Conservation (phyloP, 768 basidiomycete species). For the Tricholoma bakamatsutake region DNA sequence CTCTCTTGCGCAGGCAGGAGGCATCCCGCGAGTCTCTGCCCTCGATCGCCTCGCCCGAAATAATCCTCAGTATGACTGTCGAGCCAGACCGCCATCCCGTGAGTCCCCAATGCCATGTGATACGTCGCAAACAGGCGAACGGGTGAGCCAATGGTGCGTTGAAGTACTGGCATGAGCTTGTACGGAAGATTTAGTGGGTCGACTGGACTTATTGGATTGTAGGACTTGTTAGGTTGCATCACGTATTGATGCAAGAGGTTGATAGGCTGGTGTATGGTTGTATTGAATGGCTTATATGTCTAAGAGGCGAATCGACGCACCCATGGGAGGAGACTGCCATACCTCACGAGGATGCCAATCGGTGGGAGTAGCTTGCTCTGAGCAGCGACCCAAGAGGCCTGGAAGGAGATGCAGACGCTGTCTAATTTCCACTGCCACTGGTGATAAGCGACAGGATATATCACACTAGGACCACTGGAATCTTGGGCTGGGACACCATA, state of each 20-base stretch:
- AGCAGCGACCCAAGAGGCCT: conserved; percentile 19
- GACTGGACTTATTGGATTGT: conserved; percentile 18
- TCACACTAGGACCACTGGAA: conserved; percentile 12
- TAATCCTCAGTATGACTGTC: conserved; percentile 56
- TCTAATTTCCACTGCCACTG: conserved; percentile 56
- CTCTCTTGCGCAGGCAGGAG: conserved; percentile 12
- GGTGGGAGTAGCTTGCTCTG: conserved; percentile 15
- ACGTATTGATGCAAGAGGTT: conserved; percentile 63
- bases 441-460: conserved; percentile 41
- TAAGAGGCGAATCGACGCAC: conserved; percentile 17
- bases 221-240: conserved; percentile 39
- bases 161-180: conserved; percentile 26
- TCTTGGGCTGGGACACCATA: conserved; percentile 30
- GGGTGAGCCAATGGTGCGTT: conserved; percentile 45
- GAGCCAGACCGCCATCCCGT: conserved; percentile 62
- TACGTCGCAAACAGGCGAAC: conserved; percentile 51
- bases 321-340: conserved; percentile 55
- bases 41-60: conserved; percentile 36
- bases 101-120: conserved; percentile 46
- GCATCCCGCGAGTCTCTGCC: conserved; percentile 57
- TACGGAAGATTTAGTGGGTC: conserved; percentile 41
- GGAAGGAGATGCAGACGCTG: conserved; percentile 35
- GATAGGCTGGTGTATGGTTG: conserved; percentile 35
- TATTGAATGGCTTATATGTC: background rate
- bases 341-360: conserved; percentile 54